Conservation (phyloP, 805 yeast species). For the Myxozyma nipponensis region DNA sequence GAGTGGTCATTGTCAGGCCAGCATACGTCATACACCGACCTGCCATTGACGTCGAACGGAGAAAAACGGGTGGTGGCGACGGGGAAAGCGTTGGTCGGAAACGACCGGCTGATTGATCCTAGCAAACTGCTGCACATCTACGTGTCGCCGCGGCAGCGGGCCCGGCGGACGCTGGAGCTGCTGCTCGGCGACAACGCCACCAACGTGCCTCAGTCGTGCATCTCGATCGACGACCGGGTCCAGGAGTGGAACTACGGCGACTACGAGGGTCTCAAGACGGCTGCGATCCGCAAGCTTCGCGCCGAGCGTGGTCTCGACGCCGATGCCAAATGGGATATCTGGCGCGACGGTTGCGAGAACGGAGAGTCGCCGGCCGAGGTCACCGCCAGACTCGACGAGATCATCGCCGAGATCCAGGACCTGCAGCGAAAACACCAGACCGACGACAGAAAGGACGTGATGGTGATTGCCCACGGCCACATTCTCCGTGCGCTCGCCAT, state of each 20-base stretch:
- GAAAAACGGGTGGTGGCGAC: constrained; percentile 70
- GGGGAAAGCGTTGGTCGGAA: constrained; percentile 64
- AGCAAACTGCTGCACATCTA: constrained; percentile 57
- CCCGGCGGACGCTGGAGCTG: constrained; percentile 67
- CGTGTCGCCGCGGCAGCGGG: constrained; percentile 79
- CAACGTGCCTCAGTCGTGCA: constrained; percentile 10
- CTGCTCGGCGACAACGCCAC: constrained; percentile 34
- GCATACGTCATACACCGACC: constrained; percentile 81
- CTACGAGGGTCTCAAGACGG: constrained; percentile 78
- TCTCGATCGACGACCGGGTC: constrained; percentile 50
- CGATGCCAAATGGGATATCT: constrained; percentile 63
- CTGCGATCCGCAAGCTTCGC: constrained; percentile 61
- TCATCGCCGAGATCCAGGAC: constrained; percentile 59
- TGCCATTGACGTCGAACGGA: constrained; percentile 74
- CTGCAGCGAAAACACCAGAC: constrained; percentile 56
- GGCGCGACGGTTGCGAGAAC: constrained; percentile 90
- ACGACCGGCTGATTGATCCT: constrained; percentile 60
- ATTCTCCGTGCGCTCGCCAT: constrained; percentile 85
- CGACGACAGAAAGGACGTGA: constrained; percentile 37
- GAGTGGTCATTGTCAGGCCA: constrained; percentile 95
- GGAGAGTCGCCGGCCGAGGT: constrained; percentile 74
- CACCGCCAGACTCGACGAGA: constrained; percentile 64
- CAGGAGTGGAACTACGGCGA: constrained; percentile 97
- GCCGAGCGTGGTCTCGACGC: constrained; percentile 52
- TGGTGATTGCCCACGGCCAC: constrained; percentile 92